These are phyloP conservation scores for Acmispon strigosus DNA, from an alignment of 306 rosid species.

Conservation along the genomic window DNA sequence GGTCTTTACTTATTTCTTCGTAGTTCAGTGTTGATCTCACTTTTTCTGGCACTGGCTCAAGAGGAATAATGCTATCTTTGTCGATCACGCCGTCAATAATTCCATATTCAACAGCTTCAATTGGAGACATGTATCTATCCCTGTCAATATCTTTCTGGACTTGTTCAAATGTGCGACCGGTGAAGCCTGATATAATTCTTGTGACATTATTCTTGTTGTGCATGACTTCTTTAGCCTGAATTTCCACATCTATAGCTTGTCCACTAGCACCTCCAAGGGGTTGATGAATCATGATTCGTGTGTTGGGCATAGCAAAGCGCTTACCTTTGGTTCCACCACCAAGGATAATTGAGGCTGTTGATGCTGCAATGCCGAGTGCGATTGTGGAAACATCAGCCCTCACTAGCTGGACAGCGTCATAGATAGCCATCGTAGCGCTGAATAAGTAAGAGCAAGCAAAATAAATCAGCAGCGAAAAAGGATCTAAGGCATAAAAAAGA, in stretches of 20 bases:
- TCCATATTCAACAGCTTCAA: constrained; percentile 96
- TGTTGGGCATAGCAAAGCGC: constrained; percentile 95
- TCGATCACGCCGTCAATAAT: constrained; percentile 81
- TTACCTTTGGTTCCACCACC: constrained; percentile 96
- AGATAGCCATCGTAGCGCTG: constrained; percentile 95
- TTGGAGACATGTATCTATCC: constrained; percentile 90
- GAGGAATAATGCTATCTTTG: constrained; percentile 70
- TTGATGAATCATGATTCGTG: constrained; percentile 90
- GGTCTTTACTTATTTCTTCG: constrained; percentile 56
- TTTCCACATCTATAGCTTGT: constrained; percentile 89
- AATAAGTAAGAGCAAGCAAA: constrained; percentile 17
- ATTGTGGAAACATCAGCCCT: constrained; percentile 94
- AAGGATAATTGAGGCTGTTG: constrained; percentile 87
- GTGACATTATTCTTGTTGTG: constrained; percentile 61
- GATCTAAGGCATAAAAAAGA: not conserved
- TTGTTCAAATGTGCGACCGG: constrained; percentile 80
- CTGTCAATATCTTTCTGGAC: constrained; percentile 79
- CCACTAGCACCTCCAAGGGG: constrained; percentile 99
- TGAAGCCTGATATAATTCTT: constrained; percentile 60
- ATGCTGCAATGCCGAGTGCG: constrained; percentile 87
- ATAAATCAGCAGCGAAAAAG: constrained; percentile 22
- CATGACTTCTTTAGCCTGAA: constrained; percentile 90
- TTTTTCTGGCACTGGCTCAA: constrained; percentile 71
- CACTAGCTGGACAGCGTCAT: constrained; percentile 84
- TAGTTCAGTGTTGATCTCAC: constrained; percentile 45